Evolutionary conservation across 164 flowering plant genomes (phyloP), one percentile per base, ranked within the genome.

Genomic region (Tinospora cordifolia): DNA sequence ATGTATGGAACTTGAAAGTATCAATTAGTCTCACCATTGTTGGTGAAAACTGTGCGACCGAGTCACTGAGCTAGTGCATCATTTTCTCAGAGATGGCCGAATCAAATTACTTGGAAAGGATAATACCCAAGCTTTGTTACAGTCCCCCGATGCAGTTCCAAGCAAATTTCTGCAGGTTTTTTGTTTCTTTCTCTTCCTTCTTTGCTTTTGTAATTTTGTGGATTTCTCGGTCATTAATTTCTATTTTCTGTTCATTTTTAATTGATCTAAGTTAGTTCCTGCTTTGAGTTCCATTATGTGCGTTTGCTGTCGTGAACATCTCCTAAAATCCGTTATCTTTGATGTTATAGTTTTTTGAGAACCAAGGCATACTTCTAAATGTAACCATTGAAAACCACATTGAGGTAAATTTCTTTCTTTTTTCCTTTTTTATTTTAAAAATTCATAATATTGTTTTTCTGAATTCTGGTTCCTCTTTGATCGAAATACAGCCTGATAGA

Each of bases 141-240:
- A 87, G 77, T 85, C 91, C 51, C 72, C 76, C 54, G 88, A 85
- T 47, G 26, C 81, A 57, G 73, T 75, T 21, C 83, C 93, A 22
- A 85, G 87, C 88, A 93, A 93, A 76, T 87, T 88, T 80, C 69
- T 90, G 40, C 85, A 87, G 90, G 98, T 90, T 63, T 22, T 66
- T 3, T 51, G 22, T 57, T 17, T 59, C 38, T n/a, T n/a, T 38
- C 40, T 58, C 49, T 69, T 8, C 14, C 26, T 39, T 67, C 27
- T 24, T 51, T 46, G 6, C 21, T 44, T 49, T 63, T 36, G 12
- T 21, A 47, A 49, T 8, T n/a, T 26, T n/a, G 13, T 41, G 46
- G 46, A 41, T 41, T 41, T 41, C 46, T 8, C 6, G 12, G 13
- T 41, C 46, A 41, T 41, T 41, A 41, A 41, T 41, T 41, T 41